A percentile compares a stretch with the other conserved stretches of the same genome.
phyloP scores from a whole-genome alignment of 2,329 filamentous ascomycete genomes.

The Cryoendolithus antarcticus region DNA sequence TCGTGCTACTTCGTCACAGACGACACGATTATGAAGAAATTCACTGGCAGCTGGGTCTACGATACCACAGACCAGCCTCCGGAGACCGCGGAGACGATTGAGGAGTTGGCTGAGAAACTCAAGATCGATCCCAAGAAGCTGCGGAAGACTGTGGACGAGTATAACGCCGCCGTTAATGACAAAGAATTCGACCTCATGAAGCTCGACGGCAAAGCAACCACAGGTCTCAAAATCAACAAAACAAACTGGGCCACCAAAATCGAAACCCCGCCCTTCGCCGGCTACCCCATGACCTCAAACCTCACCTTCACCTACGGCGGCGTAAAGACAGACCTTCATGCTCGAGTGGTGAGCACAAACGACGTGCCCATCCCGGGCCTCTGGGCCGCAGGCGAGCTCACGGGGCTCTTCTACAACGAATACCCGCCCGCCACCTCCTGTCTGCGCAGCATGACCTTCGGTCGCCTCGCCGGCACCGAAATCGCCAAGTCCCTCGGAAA shows the following conservation, averaged over 20 bases:
- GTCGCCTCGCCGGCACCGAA: conserved; percentile 19
- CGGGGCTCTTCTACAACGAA: conserved; percentile 25
- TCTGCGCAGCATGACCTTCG: conserved; percentile 22
- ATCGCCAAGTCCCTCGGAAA: conserved; percentile 17
- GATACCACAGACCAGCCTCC: conserved; percentile 31
- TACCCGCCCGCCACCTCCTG: conserved; percentile 25
- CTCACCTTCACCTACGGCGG: conserved; percentile 26
- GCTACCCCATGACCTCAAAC: conserved; percentile 21
- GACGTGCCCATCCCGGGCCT: conserved; percentile 28
- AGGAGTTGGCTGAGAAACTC: conserved; percentile 28
- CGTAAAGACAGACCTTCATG: conserved; percentile 28
- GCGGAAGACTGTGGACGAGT: conserved; percentile 28
- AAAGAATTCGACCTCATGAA: conserved; percentile 31
- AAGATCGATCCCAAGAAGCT: conserved; percentile 24
- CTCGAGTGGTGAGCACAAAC: conserved; percentile 27
- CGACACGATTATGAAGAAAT: conserved; percentile 28
- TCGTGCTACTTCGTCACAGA: conserved; percentile 32
- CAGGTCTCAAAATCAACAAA: conserved; percentile 26
- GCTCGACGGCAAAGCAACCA: conserved; percentile 29
- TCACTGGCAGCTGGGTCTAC: conserved; percentile 32
- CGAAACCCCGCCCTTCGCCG: conserved; percentile 26
- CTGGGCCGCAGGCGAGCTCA: conserved; percentile 24
- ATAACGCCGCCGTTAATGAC: conserved; percentile 28
- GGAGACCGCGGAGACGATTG: conserved; percentile 28
- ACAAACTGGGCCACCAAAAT: conserved; percentile 32